These are phyloP conservation scores for Penicillium expansum DNA, from an alignment of 2,329 filamentous ascomycete genomes.

Conservation along the genomic window DNA sequence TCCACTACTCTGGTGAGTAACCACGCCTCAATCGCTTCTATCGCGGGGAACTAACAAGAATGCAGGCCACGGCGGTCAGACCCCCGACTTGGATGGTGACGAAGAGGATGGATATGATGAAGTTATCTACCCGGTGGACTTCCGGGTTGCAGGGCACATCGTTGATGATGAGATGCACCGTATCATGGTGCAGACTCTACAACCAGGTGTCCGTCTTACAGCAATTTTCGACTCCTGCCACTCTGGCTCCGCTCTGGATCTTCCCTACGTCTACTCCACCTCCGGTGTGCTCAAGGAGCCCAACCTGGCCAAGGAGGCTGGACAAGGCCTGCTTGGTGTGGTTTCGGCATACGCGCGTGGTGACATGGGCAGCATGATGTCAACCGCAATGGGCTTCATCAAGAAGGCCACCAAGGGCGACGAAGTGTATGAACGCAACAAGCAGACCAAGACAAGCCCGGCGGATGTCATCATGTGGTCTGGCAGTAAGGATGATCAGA, in stretches of 20 bases:
- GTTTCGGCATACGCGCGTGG: conserved; percentile 78
- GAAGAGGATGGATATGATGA: conserved; percentile 77
- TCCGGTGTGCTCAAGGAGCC: conserved; percentile 67
- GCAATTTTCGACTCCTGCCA: conserved; percentile 69
- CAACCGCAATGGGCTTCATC: conserved; percentile 75
- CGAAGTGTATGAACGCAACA: conserved; percentile 72
- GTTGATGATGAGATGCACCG: conserved; percentile 76
- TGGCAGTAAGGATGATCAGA: conserved; percentile 93
- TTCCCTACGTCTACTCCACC: conserved; percentile 67
- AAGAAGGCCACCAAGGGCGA: conserved; percentile 83
- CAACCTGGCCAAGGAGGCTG: conserved; percentile 65
- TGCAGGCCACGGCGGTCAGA: conserved; percentile 71
- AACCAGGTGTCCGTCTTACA: conserved; percentile 74
- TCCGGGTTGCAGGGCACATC: conserved; percentile 66
- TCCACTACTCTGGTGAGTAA: conserved; percentile 83
- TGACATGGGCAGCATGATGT: conserved; percentile 77
- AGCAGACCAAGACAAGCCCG: conserved; percentile 85
- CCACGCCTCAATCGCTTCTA: not conserved
- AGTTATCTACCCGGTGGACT: conserved; percentile 76
- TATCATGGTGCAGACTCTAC: conserved; percentile 72
- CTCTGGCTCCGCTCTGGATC: conserved; percentile 64
- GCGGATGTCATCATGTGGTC: conserved; percentile 99
- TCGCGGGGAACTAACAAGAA: conserved; percentile 9
- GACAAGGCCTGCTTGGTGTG: conserved; percentile 62
- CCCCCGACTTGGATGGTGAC: conserved; percentile 69